phyloP scores from a whole-genome alignment of 78 protist genomes.

The Mastigamoeba balamuthi region DNA sequence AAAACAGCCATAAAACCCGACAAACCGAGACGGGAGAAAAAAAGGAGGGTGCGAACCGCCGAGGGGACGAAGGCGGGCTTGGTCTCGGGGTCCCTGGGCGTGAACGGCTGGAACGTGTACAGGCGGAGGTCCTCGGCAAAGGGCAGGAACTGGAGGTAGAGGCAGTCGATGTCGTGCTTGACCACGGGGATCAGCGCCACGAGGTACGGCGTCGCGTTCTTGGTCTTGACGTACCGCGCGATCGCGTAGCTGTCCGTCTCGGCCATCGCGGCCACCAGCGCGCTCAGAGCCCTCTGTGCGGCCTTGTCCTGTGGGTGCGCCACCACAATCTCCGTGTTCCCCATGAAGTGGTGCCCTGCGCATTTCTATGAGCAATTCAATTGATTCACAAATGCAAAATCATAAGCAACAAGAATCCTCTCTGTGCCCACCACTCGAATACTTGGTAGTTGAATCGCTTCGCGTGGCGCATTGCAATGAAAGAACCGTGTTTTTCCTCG shows the following conservation, averaged over 20 bases:
- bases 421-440: too few relatives aligned
- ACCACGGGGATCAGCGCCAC: slow-evolving; percentile 14
- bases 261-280: slow-evolving; percentile 27
- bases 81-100: slow-evolving; percentile 4
- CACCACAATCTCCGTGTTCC: slow-evolving; percentile 19
- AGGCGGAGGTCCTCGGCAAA: slow-evolving; percentile 37
- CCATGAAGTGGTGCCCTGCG: slow-evolving; percentile 11
- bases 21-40: too few relatives aligned
- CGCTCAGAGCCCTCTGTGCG: slow-evolving; percentile 15
- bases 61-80: slow-evolving; percentile 3
- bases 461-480: too few relatives aligned
- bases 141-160: slow-evolving; percentile 19
- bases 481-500: too few relatives aligned
- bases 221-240: slow-evolving; percentile 41
- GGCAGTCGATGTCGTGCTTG: slow-evolving; percentile 25
- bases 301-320: slow-evolving; percentile 25
- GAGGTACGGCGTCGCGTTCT: slow-evolving; percentile 5
- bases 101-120: slow-evolving; percentile 26
- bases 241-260: slow-evolving; percentile 32
- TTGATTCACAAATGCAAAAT: too few relatives aligned
- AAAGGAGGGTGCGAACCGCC: too few relatives aligned
- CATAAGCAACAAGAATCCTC: too few relatives aligned
- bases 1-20: too few relatives aligned
- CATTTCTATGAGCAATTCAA: too few relatives aligned
- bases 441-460: too few relatives aligned